These are phyloP conservation scores for Akanthomyces lecanii DNA, from an alignment of 2,329 filamentous ascomycete species.

Conservation along the genomic window DNA sequence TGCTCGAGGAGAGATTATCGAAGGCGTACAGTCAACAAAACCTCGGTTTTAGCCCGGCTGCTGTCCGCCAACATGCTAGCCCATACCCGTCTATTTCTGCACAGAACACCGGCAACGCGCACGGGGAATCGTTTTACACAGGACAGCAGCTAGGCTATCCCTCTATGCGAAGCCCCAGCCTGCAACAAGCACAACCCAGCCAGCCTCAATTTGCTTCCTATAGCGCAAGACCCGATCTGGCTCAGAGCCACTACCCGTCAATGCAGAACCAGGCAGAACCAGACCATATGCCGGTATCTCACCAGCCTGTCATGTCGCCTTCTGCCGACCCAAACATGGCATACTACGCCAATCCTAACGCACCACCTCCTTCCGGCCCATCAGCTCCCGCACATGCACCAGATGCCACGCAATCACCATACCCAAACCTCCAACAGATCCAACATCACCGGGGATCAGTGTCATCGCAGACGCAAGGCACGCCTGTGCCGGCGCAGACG, in stretches of 20 bases:
- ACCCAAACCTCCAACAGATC: constrained; percentile 48
- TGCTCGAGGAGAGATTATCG: constrained; percentile 92
- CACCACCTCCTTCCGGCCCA: constrained; percentile 32
- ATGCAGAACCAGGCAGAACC: constrained; percentile 35
- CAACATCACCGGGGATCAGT: constrained; percentile 43
- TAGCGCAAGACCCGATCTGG: constrained; percentile 36
- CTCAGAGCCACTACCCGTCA: constrained; percentile 41
- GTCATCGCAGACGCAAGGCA: constrained; percentile 31
- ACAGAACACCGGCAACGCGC: constrained; percentile 42
- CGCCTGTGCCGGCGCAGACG: constrained; percentile 27
- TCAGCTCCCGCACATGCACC: constrained; percentile 36
- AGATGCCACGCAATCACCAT: constrained; percentile 46
- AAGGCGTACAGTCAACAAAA: constrained; percentile 85
- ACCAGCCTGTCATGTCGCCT: constrained; percentile 27
- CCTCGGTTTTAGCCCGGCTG: constrained; percentile 58
- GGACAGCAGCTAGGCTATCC: constrained; percentile 55
- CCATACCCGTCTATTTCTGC: constrained; percentile 69
- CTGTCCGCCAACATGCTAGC: constrained; percentile 47
- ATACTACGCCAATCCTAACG: constrained; percentile 51
- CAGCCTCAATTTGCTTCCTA: constrained; percentile 44
- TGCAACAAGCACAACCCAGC: constrained; percentile 30
- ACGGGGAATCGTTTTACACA: constrained; percentile 77
- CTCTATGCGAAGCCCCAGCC: constrained; percentile 44
- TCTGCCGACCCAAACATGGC: constrained; percentile 49
- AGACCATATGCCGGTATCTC: constrained; percentile 27